Base-by-base conservation (phyloP, 768 basidiomycete species). In the Suillus americanus region DNA sequence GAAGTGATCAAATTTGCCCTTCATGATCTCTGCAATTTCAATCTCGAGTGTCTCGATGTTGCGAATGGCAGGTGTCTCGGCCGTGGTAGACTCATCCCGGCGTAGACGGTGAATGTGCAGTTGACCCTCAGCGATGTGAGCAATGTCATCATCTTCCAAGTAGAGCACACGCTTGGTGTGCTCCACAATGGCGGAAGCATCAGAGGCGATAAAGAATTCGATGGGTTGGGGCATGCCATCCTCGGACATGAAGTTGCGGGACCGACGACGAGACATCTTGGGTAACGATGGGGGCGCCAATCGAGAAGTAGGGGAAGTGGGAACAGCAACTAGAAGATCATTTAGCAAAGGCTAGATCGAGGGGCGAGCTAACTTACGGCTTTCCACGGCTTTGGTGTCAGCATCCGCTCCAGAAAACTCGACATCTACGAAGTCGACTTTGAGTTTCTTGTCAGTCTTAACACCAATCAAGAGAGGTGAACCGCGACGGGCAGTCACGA, bases 21-120 rank as follows among this genome's bases (percentile, higher is more conserved):
- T 99, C 97, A 99, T 99, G 81, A 99, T 99, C 69, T 97, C 97
- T n/a, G 97, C 97, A 54, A 99, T 87, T 79, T 99, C 97, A 68
- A 99, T 89, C 80, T 99, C 97, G 70, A 99, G 88, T 6, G 95
- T 97, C 82, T 99, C 97, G 78, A 99, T 99, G 68, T 87, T 94
- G 69, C 97, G 92, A 40, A 95, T 97, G 8, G 75, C 71, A 38
- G 71, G 73, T 30, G 92, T 74, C 38, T 88, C 87, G 56, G 82
- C 76, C 68, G 85, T 85, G 45, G 85, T 81, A 23, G 89, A 82
- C 68, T 94, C 94, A 69, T 92, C 88, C 75, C 94, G 89, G 69
- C 97, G 94, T 65, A 99, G 89, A 70, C 97, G 95, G 81, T 99
- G 97, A 74, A 99, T 99, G 81, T 99, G 96, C 57, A 99, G 89